phyloP scores from a whole-genome alignment of 495 filamentous ascomycete species.

The Bathelium albidoporum region DNA sequence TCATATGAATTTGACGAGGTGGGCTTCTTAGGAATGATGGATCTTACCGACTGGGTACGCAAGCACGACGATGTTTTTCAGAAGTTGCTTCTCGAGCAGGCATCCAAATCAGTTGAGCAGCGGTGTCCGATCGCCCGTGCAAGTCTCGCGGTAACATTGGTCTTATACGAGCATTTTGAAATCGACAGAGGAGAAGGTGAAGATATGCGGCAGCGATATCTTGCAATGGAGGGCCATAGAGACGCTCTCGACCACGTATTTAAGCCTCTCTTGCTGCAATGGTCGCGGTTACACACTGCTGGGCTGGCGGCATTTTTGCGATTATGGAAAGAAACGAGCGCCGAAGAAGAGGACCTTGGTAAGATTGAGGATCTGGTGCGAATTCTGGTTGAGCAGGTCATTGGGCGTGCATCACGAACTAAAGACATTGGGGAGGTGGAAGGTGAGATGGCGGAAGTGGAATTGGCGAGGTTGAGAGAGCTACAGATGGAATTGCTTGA shows the following conservation, averaged over 20 bases:
- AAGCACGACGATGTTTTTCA: conserved; percentile 88
- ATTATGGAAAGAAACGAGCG: conserved; percentile 82
- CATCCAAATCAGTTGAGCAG: conserved; percentile 55
- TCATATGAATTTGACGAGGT: conserved; percentile 71
- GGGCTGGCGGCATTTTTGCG: conserved; percentile 84
- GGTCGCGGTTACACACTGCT: conserved; percentile 87
- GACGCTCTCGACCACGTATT: conserved; percentile 61
- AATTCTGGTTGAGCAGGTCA: conserved; percentile 83
- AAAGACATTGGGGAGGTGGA: conserved; percentile 85
- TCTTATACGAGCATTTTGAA: conserved; percentile 92
- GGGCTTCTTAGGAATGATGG: conserved; percentile 95
- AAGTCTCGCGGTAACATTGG: conserved; percentile 75
- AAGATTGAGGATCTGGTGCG: conserved; percentile 85
- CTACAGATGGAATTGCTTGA: conserved; percentile 94
- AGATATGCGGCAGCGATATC: background rate
- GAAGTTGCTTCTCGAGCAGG: conserved; percentile 79
- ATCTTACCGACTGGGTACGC: conserved; percentile 83
- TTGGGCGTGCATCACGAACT: conserved; percentile 70
- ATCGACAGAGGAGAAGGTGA: conserved; percentile 51
- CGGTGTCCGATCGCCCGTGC: conserved; percentile 83
- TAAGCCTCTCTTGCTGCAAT: conserved; percentile 80
- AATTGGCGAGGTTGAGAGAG: conserved; percentile 63
- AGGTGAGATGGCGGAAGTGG: conserved; percentile 76
- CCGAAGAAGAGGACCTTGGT: conserved; percentile 74
- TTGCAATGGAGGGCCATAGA: background rate